A percentile compares a stretch with the other conserved stretches of the same genome.
Conservation (phyloP, 192 early-diverging fungal genomes). For the Allomyces arbusculus region DNA sequence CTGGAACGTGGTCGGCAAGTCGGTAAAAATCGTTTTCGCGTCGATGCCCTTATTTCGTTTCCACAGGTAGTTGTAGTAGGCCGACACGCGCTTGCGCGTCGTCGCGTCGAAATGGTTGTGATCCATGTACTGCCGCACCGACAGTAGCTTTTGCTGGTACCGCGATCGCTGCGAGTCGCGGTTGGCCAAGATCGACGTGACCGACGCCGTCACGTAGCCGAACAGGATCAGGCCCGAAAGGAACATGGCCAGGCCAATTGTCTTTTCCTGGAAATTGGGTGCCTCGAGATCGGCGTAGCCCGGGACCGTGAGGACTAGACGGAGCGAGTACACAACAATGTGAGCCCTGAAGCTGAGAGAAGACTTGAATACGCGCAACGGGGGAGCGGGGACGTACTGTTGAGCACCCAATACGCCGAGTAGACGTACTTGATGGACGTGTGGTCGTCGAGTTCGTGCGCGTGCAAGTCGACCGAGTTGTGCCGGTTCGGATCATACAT, state of each 20-base stretch:
- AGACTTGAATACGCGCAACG: too few relatives aligned
- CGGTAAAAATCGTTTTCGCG: slow-evolving; percentile 2
- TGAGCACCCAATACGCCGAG: not conserved
- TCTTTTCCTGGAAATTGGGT: not conserved
- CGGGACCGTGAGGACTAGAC: not conserved
- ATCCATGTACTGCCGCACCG: slow-evolving; percentile 4
- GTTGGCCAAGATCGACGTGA: slow-evolving; percentile 4
- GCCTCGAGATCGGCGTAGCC: not conserved
- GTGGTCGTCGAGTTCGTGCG: not conserved
- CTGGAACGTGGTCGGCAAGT: slow-evolving; percentile 6
- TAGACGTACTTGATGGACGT: not conserved
- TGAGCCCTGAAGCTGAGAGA: too few relatives aligned
- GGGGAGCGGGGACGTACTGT: too few relatives aligned
- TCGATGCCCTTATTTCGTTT: slow-evolving; percentile 6
- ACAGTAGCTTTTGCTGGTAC: slow-evolving; percentile 6
- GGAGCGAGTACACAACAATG: too few relatives aligned
- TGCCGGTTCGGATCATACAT: not conserved
- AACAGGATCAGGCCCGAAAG: not conserved
- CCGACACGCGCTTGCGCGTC: slow-evolving; percentile 3
- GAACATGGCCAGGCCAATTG: not conserved
- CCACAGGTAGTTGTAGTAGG: slow-evolving; percentile 8
- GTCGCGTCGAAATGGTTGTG: slow-evolving; percentile 2
- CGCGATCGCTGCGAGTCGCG: slow-evolving; percentile 2
- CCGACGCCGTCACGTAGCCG: not conserved
- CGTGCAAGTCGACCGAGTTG: not conserved